Evolutionary conservation across 2,329 filamentous ascomycete genomes (phyloP).

Genomic region (Cladophialophora carrionii): DNA sequence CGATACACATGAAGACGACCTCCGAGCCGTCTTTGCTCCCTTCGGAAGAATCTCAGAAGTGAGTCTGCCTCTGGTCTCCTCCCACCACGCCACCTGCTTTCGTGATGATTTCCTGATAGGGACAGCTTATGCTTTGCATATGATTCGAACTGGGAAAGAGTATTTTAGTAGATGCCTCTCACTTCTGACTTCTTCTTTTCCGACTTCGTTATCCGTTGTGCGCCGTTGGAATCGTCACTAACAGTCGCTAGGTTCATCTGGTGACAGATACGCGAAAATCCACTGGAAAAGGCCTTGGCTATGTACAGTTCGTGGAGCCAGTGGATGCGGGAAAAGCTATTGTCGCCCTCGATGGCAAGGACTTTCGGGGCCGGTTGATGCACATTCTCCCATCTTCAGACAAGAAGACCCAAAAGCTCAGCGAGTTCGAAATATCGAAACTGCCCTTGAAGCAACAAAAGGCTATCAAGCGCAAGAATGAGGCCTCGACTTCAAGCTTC

Average conservation of each 20-base stretch:
- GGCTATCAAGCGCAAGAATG: constrained; percentile 80
- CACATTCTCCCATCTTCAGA: constrained; percentile 84
- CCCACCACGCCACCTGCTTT: constrained; percentile 42
- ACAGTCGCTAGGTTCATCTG: constrained; percentile 74
- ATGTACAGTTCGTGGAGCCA: constrained; percentile 75
- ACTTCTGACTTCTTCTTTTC: constrained; percentile 64
- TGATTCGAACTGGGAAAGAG: constrained; percentile 90
- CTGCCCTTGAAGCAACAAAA: constrained; percentile 93
- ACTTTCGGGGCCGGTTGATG: constrained; percentile 88
- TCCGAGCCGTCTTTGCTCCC: constrained; percentile 68
- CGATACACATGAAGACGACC: constrained; percentile 73
- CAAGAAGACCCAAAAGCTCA: constrained; percentile 78
- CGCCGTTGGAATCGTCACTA: constrained; percentile 44
- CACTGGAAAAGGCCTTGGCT: constrained; percentile 85
- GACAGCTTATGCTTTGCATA: constrained; percentile 96
- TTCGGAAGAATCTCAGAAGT: constrained; percentile 87
- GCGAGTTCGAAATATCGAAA: constrained; percentile 88
- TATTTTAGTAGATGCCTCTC: constrained; percentile 99
- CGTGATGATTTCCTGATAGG: constrained; percentile 99
- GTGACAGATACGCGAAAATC: constrained; percentile 71
- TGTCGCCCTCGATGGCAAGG: constrained; percentile 75
- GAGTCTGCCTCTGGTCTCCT: constrained; percentile 51
- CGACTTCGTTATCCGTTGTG: constrained; percentile 32
- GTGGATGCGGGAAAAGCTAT: constrained; percentile 78
- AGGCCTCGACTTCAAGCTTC: constrained; percentile 77